phyloP scores from a whole-genome alignment of 352 stramenopile genomes.

The Peronosclerospora sorghi region DNA sequence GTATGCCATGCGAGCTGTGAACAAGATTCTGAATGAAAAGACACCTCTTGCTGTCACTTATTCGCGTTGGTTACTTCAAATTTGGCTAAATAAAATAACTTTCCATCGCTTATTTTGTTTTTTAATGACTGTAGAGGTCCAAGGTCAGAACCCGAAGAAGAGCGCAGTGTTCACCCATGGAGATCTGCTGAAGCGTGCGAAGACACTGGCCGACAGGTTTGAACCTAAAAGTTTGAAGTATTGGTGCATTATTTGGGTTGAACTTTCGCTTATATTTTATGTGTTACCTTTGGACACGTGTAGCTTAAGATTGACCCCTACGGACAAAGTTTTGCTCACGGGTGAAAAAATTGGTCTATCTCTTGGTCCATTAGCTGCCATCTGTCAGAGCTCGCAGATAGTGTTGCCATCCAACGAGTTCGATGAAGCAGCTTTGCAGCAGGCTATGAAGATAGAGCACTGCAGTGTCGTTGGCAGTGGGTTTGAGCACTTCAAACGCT shows the following conservation, averaged over 20 bases:
- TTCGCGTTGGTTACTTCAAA: constrained; percentile 33
- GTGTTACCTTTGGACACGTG: background rate
- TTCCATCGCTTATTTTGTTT: background rate
- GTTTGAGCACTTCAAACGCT: constrained; percentile 70
- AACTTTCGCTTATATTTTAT: background rate
- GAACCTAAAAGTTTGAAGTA: constrained; percentile 1
- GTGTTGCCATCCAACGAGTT: constrained; percentile 69
- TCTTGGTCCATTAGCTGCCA: constrained; percentile 62
- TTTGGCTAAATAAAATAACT: background rate
- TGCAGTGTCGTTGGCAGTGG: constrained; percentile 71
- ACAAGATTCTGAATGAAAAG: constrained; percentile 53
- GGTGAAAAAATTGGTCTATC: constrained; percentile 54
- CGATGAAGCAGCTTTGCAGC: constrained; percentile 51
- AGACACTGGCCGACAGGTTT: constrained; percentile 60
- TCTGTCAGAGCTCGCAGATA: constrained; percentile 60
- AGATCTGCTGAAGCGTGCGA: constrained; percentile 65
- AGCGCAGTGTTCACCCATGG: constrained; percentile 66
- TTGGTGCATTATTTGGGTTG: background rate
- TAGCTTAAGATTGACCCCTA: constrained; percentile 55
- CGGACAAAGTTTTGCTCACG: constrained; percentile 78
- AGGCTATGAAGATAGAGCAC: constrained; percentile 66
- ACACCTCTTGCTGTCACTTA: constrained; percentile 69
- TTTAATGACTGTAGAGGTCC: constrained; percentile 31
- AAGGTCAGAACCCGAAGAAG: constrained; percentile 74
- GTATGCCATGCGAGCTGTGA: constrained; percentile 41